These are phyloP conservation scores for Ophiostoma montium DNA, from an alignment of 2,329 filamentous ascomycete genomes.

Conservation along the genomic window DNA sequence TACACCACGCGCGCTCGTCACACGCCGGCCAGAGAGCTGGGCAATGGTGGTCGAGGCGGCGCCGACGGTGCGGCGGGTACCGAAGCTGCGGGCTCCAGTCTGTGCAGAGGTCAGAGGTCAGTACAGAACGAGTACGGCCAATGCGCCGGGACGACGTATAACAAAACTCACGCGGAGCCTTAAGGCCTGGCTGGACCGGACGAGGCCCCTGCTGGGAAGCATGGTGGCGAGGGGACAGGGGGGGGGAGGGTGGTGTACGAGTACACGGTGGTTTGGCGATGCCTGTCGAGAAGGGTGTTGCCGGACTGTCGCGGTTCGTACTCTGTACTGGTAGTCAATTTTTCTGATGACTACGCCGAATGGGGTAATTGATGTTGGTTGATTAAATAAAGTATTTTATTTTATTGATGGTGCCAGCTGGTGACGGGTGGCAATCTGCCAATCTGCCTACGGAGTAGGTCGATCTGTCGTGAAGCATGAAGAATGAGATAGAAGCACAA, in stretches of 20 bases:
- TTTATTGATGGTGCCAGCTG: neutral
- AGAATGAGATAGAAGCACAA: no score
- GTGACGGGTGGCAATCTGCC: neutral
- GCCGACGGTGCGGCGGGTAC: conserved; percentile 13
- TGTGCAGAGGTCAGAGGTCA: neutral
- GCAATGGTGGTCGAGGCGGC: neutral
- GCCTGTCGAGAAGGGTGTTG: no score
- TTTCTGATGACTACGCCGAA: neutral
- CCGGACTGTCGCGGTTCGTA: no score
- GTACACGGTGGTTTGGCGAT: neutral
- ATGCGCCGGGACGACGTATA: neutral
- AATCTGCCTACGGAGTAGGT: neutral
- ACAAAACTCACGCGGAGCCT: conserved; percentile 22
- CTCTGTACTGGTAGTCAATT: no score
- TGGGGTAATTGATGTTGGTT: neutral
- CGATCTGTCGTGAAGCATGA: no score
- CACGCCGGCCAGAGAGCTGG: conserved; percentile 8
- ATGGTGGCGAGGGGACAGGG: conserved; percentile 21
- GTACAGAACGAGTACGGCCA: no score
- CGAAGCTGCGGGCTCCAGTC: conserved; percentile 14
- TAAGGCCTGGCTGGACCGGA: conserved; percentile 30
- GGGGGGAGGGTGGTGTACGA: neutral
- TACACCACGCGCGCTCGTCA: no score
- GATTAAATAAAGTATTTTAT: neutral
- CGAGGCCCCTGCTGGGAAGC: conserved; percentile 40